Base-by-base conservation (phyloP, 768 basidiomycete genomes). In the Hericium coralloides region DNA sequence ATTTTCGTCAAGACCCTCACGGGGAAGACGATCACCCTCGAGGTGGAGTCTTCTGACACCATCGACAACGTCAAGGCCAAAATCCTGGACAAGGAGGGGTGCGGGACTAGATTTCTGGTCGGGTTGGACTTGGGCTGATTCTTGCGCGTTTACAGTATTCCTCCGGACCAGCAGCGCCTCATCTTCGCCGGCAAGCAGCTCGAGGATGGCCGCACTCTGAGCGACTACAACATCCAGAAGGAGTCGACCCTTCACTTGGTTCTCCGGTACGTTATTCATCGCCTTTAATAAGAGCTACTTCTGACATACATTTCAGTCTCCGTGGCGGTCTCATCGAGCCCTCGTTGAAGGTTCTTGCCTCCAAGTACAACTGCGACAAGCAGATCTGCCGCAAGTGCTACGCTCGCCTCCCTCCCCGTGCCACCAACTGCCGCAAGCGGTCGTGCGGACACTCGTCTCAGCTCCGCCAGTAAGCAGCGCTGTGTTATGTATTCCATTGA, bases 381-480 rank as follows among this genome's bases (percentile, higher is more conserved):
- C 92, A 95, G 72, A 98, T 98, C 68, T 98, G 97, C 83, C 93
- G 97, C 74, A 98, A 98, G 76, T 98, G 97, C 80, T 98, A 98
- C 74, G 97, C 97, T 48, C 95, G 97, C 66, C 95, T 98, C 66
- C 95, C 97, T 62, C 95, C 95, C 55, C 93, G 97, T 72, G 97
- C 97, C 38, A 98, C 95, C 78, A 98, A 99, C 84, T 98, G 97
- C 86, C 82, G 95, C 72, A 95, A 95, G 79, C 82, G 93, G 64
- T 81, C 84, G 58, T 95, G 94, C 69, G 93, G 93, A 18, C 90
- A 91, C 74, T 90, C 88, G 49, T 87, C 84, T 60, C 91, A 92
- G 67, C 90, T 95, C 77, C 86, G 91, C 72, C 91, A 90, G 90
- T 92, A 62, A 71, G 43, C 22, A 45, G 22, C 12, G 9, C 49